A percentile compares a stretch with the other conserved stretches of the same genome.
phyloP scores from a whole-genome alignment of 148 eudicot species.

The Nepenthes gracilis region DNA sequence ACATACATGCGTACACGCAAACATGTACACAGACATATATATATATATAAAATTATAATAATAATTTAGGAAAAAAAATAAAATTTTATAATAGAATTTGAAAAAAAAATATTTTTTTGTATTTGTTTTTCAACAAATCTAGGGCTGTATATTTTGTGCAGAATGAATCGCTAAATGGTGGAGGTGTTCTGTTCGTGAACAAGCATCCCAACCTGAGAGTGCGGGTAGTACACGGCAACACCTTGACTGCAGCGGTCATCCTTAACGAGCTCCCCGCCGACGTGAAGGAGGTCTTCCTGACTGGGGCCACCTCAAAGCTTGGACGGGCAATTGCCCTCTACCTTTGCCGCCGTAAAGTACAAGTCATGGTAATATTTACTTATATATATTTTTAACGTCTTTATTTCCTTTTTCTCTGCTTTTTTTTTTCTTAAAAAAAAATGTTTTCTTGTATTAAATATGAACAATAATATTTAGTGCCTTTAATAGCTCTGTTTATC shows the following conservation, averaged over 20 bases:
- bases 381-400: neutral
- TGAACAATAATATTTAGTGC: neutral
- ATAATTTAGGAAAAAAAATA: no score
- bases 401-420: neutral
- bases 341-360: constrained; percentile 35
- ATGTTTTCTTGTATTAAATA: no score
- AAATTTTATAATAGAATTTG: no score
- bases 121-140: no score
- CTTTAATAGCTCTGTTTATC: neutral
- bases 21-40: no score
- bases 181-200: constrained; percentile 62
- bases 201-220: constrained; percentile 68
- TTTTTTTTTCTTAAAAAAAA: no score
- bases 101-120: no score
- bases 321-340: constrained; percentile 81
- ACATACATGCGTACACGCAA: no score
- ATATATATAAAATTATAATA: no score
- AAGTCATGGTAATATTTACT: constrained; percentile 45
- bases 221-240: constrained; percentile 71
- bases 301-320: constrained; percentile 77
- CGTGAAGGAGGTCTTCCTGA: constrained; percentile 51
- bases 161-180: constrained; percentile 76
- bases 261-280: constrained; percentile 40
- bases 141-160: constrained; percentile 4
- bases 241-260: constrained; percentile 71